Conservation (phyloP, 108 stramenopile genomes). For the Discostella stelligeroides region DNA sequence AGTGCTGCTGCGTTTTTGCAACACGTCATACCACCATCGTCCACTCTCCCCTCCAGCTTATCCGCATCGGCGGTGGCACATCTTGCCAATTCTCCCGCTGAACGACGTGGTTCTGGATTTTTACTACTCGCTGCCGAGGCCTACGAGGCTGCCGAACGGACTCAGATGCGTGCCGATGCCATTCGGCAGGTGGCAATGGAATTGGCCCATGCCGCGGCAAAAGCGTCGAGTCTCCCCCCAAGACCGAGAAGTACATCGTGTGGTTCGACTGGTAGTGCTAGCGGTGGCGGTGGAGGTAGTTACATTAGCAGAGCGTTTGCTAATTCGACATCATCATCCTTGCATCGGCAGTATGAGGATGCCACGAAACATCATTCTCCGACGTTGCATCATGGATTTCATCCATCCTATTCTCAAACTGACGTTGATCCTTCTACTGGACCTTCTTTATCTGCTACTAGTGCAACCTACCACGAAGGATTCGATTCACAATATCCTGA, state of each 20-base stretch:
- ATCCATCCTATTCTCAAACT: too few species aligned
- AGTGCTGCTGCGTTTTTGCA: not conserved
- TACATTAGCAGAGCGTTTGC: too few species aligned
- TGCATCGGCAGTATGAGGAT: not conserved
- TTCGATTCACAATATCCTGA: not conserved
- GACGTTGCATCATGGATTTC: not conserved
- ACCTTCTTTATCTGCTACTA: too few species aligned
- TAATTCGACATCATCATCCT: not conserved
- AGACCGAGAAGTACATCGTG: not conserved
- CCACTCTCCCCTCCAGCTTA: not conserved
- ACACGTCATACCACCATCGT: not conserved
- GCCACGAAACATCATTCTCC: not conserved
- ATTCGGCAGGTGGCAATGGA: conserved; percentile 43
- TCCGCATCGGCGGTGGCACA: not conserved
- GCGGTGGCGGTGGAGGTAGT: not conserved
- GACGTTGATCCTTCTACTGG: too few species aligned
- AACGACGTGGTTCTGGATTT: conserved; percentile 42
- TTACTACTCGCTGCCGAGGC: conserved; percentile 42
- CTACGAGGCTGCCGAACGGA: conserved; percentile 30
- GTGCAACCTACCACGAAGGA: too few species aligned
- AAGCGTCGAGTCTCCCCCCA: not conserved
- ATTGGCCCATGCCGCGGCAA: not conserved
- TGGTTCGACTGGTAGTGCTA: not conserved
- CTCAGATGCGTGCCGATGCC: conserved; percentile 33
- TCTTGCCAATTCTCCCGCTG: conserved; percentile 1